A percentile compares a stretch with the other conserved stretches of the same genome.
Conservation (phyloP, 805 yeast species). For the Starmerella stellata region DNA sequence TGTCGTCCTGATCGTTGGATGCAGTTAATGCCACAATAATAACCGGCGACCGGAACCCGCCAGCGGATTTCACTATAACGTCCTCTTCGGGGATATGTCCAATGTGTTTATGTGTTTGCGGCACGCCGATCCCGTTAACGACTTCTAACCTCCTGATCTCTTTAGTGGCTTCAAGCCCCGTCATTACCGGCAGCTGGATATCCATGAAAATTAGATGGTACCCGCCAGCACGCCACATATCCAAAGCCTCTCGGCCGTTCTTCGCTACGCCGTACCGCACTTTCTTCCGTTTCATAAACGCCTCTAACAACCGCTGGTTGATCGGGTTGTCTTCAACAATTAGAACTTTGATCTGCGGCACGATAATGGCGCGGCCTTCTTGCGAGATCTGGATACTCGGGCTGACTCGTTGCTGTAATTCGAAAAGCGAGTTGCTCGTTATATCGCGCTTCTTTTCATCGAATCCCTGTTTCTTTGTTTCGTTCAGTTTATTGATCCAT, state of each 20-base stretch:
- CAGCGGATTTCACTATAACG: slow-evolving; percentile 24
- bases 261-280: slow-evolving; percentile 75
- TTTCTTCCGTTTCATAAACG: slow-evolving; percentile 67
- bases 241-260: slow-evolving; percentile 88
- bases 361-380: slow-evolving; percentile 26
- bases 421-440: not conserved
- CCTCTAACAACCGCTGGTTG: slow-evolving; percentile 78
- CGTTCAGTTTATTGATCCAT: not conserved
- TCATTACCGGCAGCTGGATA: slow-evolving; percentile 85
- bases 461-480: not conserved
- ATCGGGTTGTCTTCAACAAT: slow-evolving; percentile 94
- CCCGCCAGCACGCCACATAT: slow-evolving; percentile 87
- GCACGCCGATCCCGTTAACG: slow-evolving; percentile 56
- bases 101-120: slow-evolving; percentile 23
- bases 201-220: slow-evolving; percentile 92
- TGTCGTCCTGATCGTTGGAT: slow-evolving; percentile 65
- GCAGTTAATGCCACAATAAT: slow-evolving; percentile 96
- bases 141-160: slow-evolving; percentile 76
- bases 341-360: slow-evolving; percentile 75
- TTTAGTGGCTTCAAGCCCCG: slow-evolving; percentile 88
- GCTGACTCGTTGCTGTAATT: slow-evolving; percentile 6
- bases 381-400: slow-evolving; percentile 4
- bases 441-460: not conserved
- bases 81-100: slow-evolving; percentile 19
- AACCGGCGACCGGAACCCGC: slow-evolving; percentile 68